A percentile compares a stretch with the other conserved stretches of the same genome.
These are phyloP conservation scores for Zea luxurians DNA, from an alignment of 176 grass and related monocot genomes.

Conservation along the genomic window DNA sequence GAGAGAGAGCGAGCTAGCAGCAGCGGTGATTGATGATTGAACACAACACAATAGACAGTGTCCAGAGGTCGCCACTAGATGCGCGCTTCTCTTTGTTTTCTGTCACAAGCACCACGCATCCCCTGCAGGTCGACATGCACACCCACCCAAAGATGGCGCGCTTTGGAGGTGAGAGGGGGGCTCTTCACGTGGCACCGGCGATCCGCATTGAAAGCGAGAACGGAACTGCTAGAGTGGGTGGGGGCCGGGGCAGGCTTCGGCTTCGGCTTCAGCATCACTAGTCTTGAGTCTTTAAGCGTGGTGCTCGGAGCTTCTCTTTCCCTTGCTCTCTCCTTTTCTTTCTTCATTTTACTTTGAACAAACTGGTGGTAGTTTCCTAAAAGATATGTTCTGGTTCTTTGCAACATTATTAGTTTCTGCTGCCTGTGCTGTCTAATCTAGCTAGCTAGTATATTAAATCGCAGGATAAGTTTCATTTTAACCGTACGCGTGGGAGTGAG, in stretches of 20 bases:
- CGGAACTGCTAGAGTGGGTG: not conserved
- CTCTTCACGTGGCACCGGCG: not conserved
- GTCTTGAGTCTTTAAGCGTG: not conserved
- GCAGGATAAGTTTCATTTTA: not conserved
- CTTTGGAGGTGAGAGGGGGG: not conserved
- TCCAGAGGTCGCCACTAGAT: not conserved
- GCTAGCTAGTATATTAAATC: not conserved
- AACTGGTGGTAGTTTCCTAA: conserved; percentile 5
- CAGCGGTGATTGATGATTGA: not conserved
- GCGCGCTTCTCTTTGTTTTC: conserved; percentile 26
- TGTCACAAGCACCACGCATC: not conserved
- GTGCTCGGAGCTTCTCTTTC: not conserved
- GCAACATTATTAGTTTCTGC: not conserved
- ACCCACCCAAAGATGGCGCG: not conserved
- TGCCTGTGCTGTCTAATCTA: too few species aligned
- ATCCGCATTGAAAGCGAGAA: conserved; percentile 30
- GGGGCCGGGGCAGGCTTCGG: too few species aligned
- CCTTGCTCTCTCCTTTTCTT: not conserved
- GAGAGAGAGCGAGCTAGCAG: not conserved
- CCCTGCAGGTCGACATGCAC: not conserved
- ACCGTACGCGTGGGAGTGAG: not conserved
- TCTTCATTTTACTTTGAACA: not conserved
- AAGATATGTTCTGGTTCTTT: conserved; percentile 20
- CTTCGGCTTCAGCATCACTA: not conserved
- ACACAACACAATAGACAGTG: not conserved